These are phyloP conservation scores for Penicillium herquei DNA, from an alignment of 495 filamentous ascomycete genomes.

Conservation along the genomic window DNA sequence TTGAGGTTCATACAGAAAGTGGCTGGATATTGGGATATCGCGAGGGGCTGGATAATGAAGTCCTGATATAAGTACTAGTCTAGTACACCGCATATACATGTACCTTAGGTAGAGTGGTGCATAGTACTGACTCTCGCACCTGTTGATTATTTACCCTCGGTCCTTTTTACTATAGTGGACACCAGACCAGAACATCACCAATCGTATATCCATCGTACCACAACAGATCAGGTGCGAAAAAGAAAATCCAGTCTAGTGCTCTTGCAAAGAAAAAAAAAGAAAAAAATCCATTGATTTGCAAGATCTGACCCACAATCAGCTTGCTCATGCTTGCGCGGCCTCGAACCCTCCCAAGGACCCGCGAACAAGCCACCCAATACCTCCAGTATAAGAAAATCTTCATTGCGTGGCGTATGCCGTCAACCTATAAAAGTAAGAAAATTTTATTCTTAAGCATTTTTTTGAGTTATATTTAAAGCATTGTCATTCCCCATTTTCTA, in stretches of 20 bases:
- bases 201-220: conserved; percentile 2
- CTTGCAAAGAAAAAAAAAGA: not conserved
- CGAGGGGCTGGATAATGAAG: too few relatives aligned
- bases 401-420: conserved; percentile 35
- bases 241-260: not conserved
- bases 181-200: conserved; percentile 20
- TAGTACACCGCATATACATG: too few relatives aligned
- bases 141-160: too few relatives aligned
- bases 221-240: not conserved
- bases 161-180: not conserved
- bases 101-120: too few relatives aligned
- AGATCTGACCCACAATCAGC: not conserved
- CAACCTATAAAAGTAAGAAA: conserved; percentile 11
- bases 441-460: not conserved
- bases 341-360: not conserved
- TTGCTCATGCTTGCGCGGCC: not conserved
- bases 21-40: too few relatives aligned
- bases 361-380: not conserved
- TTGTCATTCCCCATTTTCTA: not conserved
- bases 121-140: too few relatives aligned
- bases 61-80: not conserved
- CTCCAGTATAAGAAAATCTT: not conserved
- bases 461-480: conserved; percentile 21
- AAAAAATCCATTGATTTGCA: not conserved
- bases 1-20: too few relatives aligned